Evolutionary conservation across 139 green algal species (phyloP).

Genomic region (Closterium sp.): DNA sequence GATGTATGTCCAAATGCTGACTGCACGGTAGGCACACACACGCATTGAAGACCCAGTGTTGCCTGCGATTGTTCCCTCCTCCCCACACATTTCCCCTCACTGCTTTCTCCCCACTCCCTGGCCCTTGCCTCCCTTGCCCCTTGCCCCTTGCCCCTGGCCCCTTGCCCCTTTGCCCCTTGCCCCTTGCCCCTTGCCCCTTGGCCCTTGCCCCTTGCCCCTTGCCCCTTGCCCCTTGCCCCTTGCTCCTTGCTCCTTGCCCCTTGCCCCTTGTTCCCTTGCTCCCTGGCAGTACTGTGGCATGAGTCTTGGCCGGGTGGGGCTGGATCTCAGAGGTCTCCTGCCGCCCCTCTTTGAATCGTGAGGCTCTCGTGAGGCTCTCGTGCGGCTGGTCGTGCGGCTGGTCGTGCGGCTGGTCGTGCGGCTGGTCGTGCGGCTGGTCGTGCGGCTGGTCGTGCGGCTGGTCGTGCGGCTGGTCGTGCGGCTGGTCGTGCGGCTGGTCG

Average conservation of each 20-base stretch:
- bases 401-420: too few relatives aligned
- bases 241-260: neutral
- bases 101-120: too few relatives aligned
- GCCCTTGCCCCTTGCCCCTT: neutral
- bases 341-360: conserved; percentile 81
- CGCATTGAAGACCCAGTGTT: too few relatives aligned
- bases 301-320: conserved; percentile 82
- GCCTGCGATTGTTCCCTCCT: too few relatives aligned
- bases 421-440: too few relatives aligned
- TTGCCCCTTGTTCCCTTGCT: neutral
- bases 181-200: neutral
- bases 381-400: neutral
- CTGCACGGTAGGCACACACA: too few relatives aligned
- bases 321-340: conserved; percentile 90
- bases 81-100: neutral
- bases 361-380: neutral
- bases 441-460: too few relatives aligned
- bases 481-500: too few relatives aligned
- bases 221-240: neutral
- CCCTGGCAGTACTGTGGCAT: conserved; percentile 80
- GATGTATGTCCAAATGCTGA: too few relatives aligned
- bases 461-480: too few relatives aligned
- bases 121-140: too few relatives aligned
- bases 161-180: neutral
- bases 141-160: too few relatives aligned